Evolutionary conservation across 1,284 basidiomycete species (phyloP).

Genomic region (Retiboletus flavoniger): DNA sequence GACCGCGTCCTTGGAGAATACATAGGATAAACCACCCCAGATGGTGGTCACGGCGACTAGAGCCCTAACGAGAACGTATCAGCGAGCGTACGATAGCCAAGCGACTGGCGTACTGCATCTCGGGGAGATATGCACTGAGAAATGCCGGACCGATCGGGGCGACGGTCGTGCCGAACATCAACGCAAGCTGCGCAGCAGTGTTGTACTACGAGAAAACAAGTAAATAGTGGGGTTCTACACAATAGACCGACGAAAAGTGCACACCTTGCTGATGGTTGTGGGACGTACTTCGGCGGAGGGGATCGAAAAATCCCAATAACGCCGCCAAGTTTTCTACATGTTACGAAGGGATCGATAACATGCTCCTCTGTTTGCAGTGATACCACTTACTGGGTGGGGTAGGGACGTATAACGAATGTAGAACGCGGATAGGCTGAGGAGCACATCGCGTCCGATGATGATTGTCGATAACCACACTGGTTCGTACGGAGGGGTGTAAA

Average conservation of each 20-base stretch:
- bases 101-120: slow-evolving; percentile 53
- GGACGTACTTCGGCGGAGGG: slow-evolving; percentile 93
- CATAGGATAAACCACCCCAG: slow-evolving; percentile 89
- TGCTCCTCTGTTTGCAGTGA: slow-evolving; percentile 1
- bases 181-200: slow-evolving; percentile 85
- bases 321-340: slow-evolving; percentile 78
- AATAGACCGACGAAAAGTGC: slow-evolving; percentile 11
- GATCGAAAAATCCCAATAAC: slow-evolving; percentile 95
- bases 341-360: slow-evolving; percentile 1
- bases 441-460: slow-evolving; percentile 88
- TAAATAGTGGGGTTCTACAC: background rate
- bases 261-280: slow-evolving; percentile 85
- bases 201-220: slow-evolving; percentile 61
- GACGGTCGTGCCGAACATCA: slow-evolving; percentile 89
- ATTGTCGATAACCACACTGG: slow-evolving; percentile 82
- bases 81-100: background rate
- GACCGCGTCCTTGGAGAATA: slow-evolving; percentile 73
- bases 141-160: slow-evolving; percentile 75
- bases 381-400: slow-evolving; percentile 70
- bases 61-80: slow-evolving; percentile 51
- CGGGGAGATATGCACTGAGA: slow-evolving; percentile 54
- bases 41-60: slow-evolving; percentile 87
- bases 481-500: background rate
- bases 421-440: slow-evolving; percentile 88
- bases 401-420: slow-evolving; percentile 92